These are phyloP conservation scores for Calocybe indica DNA, from an alignment of 768 basidiomycete genomes.

Conservation along the genomic window DNA sequence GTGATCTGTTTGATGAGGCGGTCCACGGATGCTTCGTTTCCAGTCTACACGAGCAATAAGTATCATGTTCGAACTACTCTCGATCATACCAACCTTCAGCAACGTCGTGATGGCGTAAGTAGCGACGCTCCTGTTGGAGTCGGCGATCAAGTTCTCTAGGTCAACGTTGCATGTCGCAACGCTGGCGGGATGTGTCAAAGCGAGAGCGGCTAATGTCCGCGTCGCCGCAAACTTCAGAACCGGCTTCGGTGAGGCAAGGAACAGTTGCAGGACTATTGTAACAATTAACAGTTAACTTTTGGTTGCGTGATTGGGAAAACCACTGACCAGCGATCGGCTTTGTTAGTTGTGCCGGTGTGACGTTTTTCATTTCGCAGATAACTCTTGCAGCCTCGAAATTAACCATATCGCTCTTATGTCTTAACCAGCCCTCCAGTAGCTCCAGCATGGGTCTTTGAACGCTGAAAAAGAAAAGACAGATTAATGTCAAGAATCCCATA, in stretches of 20 bases:
- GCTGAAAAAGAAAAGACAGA: slow-evolving; percentile 31
- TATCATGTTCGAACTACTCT: too few species aligned
- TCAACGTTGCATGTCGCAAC: slow-evolving; percentile 95
- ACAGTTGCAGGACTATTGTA: slow-evolving; percentile 78
- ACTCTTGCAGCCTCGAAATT: slow-evolving; percentile 97
- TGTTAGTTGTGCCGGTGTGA: slow-evolving; percentile 69
- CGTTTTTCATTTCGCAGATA: slow-evolving; percentile 93
- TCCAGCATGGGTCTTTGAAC: slow-evolving; percentile 91
- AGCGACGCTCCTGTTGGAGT: slow-evolving; percentile 91
- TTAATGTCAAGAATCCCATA: background rate
- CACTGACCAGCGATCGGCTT: slow-evolving; percentile 83
- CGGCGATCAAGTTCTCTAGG: slow-evolving; percentile 93
- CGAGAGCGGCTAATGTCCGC: slow-evolving; percentile 86
- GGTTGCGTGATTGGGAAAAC: slow-evolving; percentile 1
- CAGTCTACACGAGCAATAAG: slow-evolving; percentile 53
- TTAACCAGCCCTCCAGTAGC: slow-evolving; percentile 87
- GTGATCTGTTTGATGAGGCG: slow-evolving; percentile 99
- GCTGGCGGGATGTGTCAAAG: slow-evolving; percentile 77
- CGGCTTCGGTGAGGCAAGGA: slow-evolving; percentile 92
- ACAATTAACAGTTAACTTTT: slow-evolving; percentile 4
- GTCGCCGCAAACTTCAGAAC: slow-evolving; percentile 97
- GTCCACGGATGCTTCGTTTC: slow-evolving; percentile 98
- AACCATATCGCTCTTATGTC: slow-evolving; percentile 99
- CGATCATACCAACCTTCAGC: slow-evolving; percentile 62
- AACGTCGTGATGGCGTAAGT: slow-evolving; percentile 98